Evolutionary conservation across 345 rosid species (phyloP).

Genomic region (Lenwebbia sp.): DNA sequence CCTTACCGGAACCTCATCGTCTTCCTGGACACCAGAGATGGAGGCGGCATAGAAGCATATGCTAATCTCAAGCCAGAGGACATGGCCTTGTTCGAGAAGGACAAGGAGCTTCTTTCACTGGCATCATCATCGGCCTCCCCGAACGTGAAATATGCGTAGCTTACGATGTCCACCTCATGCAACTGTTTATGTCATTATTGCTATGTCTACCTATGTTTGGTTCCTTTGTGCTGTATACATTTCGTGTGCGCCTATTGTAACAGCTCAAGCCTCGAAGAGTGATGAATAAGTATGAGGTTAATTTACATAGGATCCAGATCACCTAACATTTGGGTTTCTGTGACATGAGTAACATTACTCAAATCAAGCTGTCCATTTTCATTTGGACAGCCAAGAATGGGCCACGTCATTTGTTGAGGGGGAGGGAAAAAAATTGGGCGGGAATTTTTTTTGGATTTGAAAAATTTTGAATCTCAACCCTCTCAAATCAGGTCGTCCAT

Average conservation of each 20-base stretch:
- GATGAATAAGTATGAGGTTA: neutral
- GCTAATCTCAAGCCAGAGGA: slow-evolving; percentile 14
- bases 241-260: neutral
- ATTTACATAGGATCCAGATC: no score
- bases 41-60: slow-evolving; percentile 22
- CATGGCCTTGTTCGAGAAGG: slow-evolving; percentile 8
- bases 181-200: neutral
- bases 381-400: no score
- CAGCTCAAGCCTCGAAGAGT: neutral
- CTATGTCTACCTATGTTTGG: neutral
- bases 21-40: slow-evolving; percentile 5
- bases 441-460: no score
- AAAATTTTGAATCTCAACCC: no score
- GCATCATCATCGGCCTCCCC: neutral
- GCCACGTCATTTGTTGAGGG: no score
- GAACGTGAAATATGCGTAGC: neutral
- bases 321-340: no score
- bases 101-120: slow-evolving; percentile 1
- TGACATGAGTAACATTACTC: no score
- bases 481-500: no score
- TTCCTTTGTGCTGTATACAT: neutral
- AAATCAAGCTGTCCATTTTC: no score
- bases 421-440: no score
- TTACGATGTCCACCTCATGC: neutral
- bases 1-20: slow-evolving; percentile 3